phyloP scores from a whole-genome alignment of 139 green algal genomes.

The Monoraphidium neglectum region DNA sequence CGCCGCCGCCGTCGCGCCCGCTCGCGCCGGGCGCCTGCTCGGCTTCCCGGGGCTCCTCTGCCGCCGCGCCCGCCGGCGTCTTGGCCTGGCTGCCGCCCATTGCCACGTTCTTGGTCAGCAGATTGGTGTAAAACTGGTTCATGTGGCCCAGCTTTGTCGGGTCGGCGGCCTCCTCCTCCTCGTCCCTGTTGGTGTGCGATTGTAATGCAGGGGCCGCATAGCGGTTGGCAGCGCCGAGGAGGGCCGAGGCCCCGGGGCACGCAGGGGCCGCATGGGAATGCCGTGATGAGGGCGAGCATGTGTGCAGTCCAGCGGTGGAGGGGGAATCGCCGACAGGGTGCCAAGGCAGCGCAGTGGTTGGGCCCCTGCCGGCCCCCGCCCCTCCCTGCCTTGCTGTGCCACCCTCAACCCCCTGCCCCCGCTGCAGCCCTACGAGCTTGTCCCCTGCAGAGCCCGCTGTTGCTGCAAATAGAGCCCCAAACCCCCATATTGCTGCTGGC shows the following conservation, averaged over 20 bases:
- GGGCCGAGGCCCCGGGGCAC: background rate
- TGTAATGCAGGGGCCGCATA: background rate
- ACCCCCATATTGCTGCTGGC: too few species aligned
- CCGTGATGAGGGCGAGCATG: background rate
- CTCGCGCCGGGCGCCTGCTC: background rate
- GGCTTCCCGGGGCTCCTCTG: constrained; percentile 5
- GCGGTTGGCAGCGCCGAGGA: too few species aligned
- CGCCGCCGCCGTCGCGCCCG: background rate
- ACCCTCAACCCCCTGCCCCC: too few species aligned
- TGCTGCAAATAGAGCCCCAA: too few species aligned
- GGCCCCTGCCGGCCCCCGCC: too few species aligned
- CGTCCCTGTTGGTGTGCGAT: constrained; percentile 54
- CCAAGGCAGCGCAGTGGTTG: background rate
- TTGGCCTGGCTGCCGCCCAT: constrained; percentile 42
- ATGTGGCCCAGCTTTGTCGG: constrained; percentile 82
- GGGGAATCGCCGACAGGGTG: background rate
- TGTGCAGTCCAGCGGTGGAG: background rate
- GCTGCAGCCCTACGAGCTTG: too few species aligned
- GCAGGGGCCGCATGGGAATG: too few species aligned
- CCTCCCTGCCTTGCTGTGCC: too few species aligned
- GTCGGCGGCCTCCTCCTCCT: constrained; percentile 63
- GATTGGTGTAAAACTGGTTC: constrained; percentile 91
- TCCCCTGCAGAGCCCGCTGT: too few species aligned
- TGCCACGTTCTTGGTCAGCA: constrained; percentile 80
- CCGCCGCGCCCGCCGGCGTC: background rate